Evolutionary conservation across 1,139 yeast genomes (phyloP), one percentile per base, ranked within the genome.

Genomic region (Saccharomyces hybrid): DNA sequence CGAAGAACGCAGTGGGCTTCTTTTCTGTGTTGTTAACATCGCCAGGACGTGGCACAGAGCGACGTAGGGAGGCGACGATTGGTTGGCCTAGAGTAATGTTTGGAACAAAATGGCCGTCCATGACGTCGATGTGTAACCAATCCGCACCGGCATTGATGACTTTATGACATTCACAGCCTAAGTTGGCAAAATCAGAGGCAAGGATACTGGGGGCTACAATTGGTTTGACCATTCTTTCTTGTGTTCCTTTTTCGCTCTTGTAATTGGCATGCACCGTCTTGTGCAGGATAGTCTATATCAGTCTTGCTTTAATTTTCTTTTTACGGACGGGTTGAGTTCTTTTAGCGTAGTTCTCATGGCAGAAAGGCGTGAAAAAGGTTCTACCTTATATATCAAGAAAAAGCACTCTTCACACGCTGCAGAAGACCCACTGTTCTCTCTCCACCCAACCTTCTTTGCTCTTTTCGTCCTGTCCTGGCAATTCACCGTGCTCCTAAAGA

Each of bases 41-140:
- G 51, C 77, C 75, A 46, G 76, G 80, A 64, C 81, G 75, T 52
- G 98, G 97, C 53, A 91, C 78, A 55, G 83, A 82, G 60, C 81
- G 78, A 67, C 99, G 82, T 65, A 93, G 79, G 47, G 91, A 84
- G 57, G 82, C 75, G 56, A 93, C 90, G 54, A 93, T 83, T 55
- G 97, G 96, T 48, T 96, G 89, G 14, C 99, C 99, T 68, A 93
- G 78, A 5, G 97, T 84, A 64, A 93, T 86, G 75, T 95, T 93
- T 62, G 99, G 99, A 51, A 95, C 99, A 72, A 93, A 93, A 73
- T 93, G 93, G 54, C 99, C 98, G 71, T 93, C 99, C 99, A 93
- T 93, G 52, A 93, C 95, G 72, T 93, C 99, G 55, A 93, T 83
- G 72, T 93, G 99, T 59, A 95, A 82, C 99, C 99, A 93, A 65